A percentile compares a stretch with the other conserved stretches of the same genome.
Conservation (phyloP, 345 rosid genomes). For the Syzygium aqueum region DNA sequence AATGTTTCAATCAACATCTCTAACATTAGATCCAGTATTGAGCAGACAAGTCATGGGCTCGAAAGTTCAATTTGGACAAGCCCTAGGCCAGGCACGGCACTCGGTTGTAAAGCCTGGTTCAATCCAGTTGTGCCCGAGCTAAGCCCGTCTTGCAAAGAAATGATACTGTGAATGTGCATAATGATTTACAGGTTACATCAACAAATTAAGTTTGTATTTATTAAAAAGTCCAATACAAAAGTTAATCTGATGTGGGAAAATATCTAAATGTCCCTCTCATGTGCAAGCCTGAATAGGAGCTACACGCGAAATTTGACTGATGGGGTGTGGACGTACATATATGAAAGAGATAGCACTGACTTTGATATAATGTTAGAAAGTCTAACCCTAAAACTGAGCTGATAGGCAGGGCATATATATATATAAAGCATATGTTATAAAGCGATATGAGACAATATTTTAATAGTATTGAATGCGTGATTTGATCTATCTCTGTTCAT, state of each 20-base stretch:
- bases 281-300: too few relatives aligned
- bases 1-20: not conserved
- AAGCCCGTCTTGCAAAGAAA: not conserved
- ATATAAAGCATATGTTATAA: too few relatives aligned
- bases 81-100: not conserved
- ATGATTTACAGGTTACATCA: not conserved
- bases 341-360: fast-evolving
- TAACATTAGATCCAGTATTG: not conserved
- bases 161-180: not conserved
- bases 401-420: not conserved
- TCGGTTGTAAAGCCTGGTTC: not conserved
- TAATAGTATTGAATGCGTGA: too few relatives aligned
- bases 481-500: not conserved
- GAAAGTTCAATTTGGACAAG: not conserved
- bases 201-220: not conserved
- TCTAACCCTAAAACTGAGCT: too few relatives aligned
- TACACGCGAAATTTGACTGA: too few relatives aligned
- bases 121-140: not conserved
- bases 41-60: not conserved
- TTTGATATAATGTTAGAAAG: too few relatives aligned
- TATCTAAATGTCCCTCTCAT: too few relatives aligned
- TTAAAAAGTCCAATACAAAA: not conserved
- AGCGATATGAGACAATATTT: fast-evolving
- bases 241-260: not conserved
- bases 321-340: not conserved